phyloP scores from a whole-genome alignment of 1,139 yeast genomes.

The Suhomyces coccinellae region DNA sequence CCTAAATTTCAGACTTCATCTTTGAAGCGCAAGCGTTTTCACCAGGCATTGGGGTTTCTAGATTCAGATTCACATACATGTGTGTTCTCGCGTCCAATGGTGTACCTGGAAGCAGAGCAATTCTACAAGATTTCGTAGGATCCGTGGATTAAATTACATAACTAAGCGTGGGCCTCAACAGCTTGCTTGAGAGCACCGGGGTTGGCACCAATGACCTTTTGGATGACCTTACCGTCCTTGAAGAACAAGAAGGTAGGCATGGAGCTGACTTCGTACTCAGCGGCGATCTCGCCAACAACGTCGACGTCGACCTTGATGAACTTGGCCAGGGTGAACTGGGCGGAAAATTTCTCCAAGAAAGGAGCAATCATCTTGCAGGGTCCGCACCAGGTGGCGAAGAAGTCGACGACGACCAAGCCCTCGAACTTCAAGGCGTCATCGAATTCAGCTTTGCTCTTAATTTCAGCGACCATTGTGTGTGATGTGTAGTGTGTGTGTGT shows the following conservation, averaged over 20 bases:
- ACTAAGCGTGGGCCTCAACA: slow-evolving; percentile 55
- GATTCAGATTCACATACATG: too few species aligned
- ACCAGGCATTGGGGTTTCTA: too few species aligned
- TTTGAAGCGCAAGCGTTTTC: too few species aligned
- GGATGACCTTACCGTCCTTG: slow-evolving; percentile 72
- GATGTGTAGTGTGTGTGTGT: not conserved
- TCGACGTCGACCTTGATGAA: slow-evolving; percentile 89
- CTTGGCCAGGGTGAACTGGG: slow-evolving; percentile 50
- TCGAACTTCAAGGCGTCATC: slow-evolving; percentile 52
- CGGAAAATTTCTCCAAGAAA: slow-evolving; percentile 60
- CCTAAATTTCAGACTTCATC: too few species aligned
- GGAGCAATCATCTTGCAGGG: slow-evolving; percentile 91
- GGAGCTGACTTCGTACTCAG: slow-evolving; percentile 70
- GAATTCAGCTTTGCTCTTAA: slow-evolving; percentile 60
- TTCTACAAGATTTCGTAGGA: not conserved
- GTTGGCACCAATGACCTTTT: slow-evolving; percentile 84
- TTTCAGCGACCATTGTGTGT: slow-evolving; percentile 37
- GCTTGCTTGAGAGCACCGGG: slow-evolving; percentile 77
- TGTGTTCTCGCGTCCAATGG: too few species aligned
- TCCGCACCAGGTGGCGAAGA: slow-evolving; percentile 91
- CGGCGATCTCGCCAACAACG: slow-evolving; percentile 70
- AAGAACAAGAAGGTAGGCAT: slow-evolving; percentile 88
- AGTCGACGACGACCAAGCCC: slow-evolving; percentile 77
- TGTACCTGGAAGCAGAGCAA: too few species aligned
- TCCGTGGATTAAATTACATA: not conserved